Base-by-base conservation (phyloP, 1,284 basidiomycete genomes). In the Gymnopus androsaceus region DNA sequence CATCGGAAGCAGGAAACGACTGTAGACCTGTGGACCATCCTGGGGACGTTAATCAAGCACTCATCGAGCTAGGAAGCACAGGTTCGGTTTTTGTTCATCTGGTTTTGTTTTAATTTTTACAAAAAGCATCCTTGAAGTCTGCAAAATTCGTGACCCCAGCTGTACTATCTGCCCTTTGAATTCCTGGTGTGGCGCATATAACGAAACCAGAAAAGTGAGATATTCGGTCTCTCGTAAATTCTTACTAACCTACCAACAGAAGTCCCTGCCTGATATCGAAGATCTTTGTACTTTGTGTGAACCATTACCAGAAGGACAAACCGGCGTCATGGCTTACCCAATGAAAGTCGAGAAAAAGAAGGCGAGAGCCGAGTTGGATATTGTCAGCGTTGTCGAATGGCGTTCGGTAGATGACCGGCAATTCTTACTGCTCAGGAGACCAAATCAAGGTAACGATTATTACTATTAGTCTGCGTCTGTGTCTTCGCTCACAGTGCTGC, bases 371-470 rank as follows among this genome's bases (percentile, higher is more conserved):
- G 95, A 98, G 68, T 75, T 91, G 37, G 93, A 95, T 66, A 78
- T 88, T 6, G 94, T 98, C 19, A 90, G 87, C 65, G 83, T 95
- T 17, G 74, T 97, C 31, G 91, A 94, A 73, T 95, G 92, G 90
- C 75, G 75, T 25, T 65, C 69, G 11, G 62, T 59, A 6, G 60
- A 67, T 21, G 69, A 78, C 34, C 76, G 85, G 38, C 80, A 75
- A 68, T 93, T 94, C 71, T 70, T 95, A 23, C 81, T 96, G 58
- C 79, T 89, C 57, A 86, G 88, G 66, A 79, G 94, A 61, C 93
- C 94, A 17, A 85, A 93, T 65, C 84, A 82, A 71, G 95, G 94
- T 94, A 65, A 48, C 11, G n/a, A n/a, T 19, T 11, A 44, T 51
- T 37, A 44, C 40, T 49, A 47, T 21, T 12, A 25, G 57, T 49